These are phyloP conservation scores for Marvania coccoides DNA, from an alignment of 139 green algal genomes.

Conservation along the genomic window DNA sequence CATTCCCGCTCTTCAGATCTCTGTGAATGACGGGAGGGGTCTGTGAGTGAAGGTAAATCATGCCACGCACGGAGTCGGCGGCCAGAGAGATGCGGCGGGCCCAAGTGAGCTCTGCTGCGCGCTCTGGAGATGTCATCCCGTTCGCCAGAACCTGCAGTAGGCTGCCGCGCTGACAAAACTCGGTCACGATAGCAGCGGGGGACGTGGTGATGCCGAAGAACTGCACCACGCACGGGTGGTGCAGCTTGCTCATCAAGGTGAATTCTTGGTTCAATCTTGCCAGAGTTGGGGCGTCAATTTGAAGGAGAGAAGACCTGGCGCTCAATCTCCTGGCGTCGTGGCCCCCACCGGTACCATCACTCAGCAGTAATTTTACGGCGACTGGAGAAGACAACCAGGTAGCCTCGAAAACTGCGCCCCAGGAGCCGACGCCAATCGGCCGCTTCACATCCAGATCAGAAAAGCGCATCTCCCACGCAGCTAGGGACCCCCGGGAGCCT, in stretches of 20 bases:
- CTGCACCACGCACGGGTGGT: constrained; percentile 47
- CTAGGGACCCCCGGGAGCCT: too few relatives aligned
- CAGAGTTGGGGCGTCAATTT: constrained; percentile 5
- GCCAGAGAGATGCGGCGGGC: constrained; percentile 37
- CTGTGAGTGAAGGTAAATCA: constrained; percentile 46
- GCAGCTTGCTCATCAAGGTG: constrained; percentile 40
- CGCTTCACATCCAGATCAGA: constrained; percentile 40
- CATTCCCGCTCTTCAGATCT: constrained; percentile 51
- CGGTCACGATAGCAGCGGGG: constrained; percentile 24
- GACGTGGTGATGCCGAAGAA: constrained; percentile 49
- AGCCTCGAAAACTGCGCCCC: constrained; percentile 52
- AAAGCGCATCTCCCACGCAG: too few relatives aligned
- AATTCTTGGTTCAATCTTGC: constrained; percentile 30
- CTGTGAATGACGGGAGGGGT: constrained; percentile 48
- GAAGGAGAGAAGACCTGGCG: too few relatives aligned
- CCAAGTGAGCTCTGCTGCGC: constrained; percentile 40
- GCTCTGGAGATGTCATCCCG: constrained; percentile 1
- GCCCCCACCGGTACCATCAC: constrained; percentile 9
- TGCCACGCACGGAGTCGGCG: constrained; percentile 47
- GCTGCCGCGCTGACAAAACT: constrained; percentile 54
- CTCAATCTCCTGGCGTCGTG: constrained; percentile 11
- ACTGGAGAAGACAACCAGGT: constrained; percentile 52
- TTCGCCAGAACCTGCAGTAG: constrained; percentile 48
- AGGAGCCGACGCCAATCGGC: constrained; percentile 53
- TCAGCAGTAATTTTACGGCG: constrained; percentile 45